A percentile compares a stretch with the other conserved stretches of the same genome.
Evolutionary conservation across 2,329 filamentous ascomycete species (phyloP).

Genomic region (Verticillium dahliae): DNA sequence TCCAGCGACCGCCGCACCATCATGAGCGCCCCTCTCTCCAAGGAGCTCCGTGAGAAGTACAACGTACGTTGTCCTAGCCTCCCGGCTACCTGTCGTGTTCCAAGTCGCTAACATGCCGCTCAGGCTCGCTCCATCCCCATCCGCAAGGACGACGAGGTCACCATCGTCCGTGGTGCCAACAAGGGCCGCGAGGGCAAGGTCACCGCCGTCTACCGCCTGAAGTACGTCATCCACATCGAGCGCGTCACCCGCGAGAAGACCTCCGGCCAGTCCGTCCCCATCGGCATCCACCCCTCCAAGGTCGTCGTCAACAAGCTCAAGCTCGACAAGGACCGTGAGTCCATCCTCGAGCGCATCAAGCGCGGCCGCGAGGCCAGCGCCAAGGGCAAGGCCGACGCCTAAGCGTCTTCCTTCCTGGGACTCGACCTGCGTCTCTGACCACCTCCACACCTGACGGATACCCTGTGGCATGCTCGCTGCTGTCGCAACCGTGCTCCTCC

Average conservation of each 20-base stretch:
- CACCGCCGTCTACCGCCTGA: constrained; percentile 94
- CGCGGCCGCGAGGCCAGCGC: constrained; percentile 67
- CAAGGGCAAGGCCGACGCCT: constrained; percentile 63
- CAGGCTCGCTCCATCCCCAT: constrained; percentile 93
- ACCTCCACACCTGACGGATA: not conserved
- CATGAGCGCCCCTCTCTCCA: constrained; percentile 93
- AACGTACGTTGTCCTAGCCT: constrained; percentile 58
- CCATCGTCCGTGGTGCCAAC: constrained; percentile 84
- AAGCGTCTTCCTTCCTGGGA: constrained; percentile 18
- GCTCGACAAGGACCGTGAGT: constrained; percentile 91
- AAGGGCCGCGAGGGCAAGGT: constrained; percentile 99
- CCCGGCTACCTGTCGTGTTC: not conserved
- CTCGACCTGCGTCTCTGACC: not conserved
- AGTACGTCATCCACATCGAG: constrained; percentile 97
- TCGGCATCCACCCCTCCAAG: constrained; percentile 94
- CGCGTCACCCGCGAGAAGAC: constrained; percentile 95
- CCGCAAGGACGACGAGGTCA: constrained; percentile 96
- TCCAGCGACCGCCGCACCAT: constrained; percentile 91
- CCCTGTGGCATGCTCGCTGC: not conserved
- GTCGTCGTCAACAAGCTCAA: constrained; percentile 98
- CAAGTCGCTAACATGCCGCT: not conserved
- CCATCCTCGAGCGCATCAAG: constrained; percentile 80
- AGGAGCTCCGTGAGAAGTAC: constrained; percentile 98
- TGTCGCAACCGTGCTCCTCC: not conserved
- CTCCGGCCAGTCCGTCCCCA: constrained; percentile 90